These are phyloP conservation scores for Malassezia psittaci DNA, from an alignment of 1,284 basidiomycete genomes.

Conservation along the genomic window DNA sequence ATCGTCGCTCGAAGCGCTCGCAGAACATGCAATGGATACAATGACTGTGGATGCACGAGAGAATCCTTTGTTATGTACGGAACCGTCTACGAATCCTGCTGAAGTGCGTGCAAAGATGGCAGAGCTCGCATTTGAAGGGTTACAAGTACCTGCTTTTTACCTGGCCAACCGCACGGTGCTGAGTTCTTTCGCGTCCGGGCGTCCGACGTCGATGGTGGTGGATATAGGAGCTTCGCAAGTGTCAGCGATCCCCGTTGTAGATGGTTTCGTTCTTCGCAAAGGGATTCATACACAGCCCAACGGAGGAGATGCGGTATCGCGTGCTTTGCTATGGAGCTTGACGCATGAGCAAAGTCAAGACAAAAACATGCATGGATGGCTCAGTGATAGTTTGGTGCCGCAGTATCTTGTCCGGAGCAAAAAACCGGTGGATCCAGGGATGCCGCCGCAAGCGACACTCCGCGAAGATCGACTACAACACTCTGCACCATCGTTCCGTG, in stretches of 20 bases:
- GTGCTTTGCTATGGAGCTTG: conserved; percentile 28
- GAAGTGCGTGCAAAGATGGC: conserved; percentile 83
- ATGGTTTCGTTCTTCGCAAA: conserved; percentile 94
- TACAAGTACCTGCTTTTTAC: conserved; percentile 88
- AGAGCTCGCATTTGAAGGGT: conserved; percentile 93
- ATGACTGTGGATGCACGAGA: conserved; percentile 53
- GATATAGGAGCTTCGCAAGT: conserved; percentile 81
- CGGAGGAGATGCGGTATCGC: conserved; percentile 29
- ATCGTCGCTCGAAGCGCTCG: conserved; percentile 24
- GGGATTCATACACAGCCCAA: conserved; percentile 53
- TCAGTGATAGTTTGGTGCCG: conserved; percentile 25
- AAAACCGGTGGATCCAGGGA: conserved; percentile 58
- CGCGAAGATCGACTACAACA: conserved; percentile 33
- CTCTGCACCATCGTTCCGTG: conserved; percentile 65
- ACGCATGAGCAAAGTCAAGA: conserved; percentile 20
- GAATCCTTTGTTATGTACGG: conserved; percentile 85
- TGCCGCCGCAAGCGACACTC: conserved; percentile 52
- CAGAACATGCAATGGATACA: conserved; percentile 24
- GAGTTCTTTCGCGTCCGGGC: conserved; percentile 92
- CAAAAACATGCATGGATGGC: conserved; percentile 10
- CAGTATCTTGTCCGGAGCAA: conserved; percentile 81
- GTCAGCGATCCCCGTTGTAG: conserved; percentile 87
- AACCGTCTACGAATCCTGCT: conserved; percentile 88
- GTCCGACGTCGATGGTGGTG: conserved; percentile 86
- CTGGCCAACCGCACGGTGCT: conserved; percentile 92